Conservation (phyloP, 2,329 filamentous ascomycete species). For the Myriosclerotinia duriaeana region DNA sequence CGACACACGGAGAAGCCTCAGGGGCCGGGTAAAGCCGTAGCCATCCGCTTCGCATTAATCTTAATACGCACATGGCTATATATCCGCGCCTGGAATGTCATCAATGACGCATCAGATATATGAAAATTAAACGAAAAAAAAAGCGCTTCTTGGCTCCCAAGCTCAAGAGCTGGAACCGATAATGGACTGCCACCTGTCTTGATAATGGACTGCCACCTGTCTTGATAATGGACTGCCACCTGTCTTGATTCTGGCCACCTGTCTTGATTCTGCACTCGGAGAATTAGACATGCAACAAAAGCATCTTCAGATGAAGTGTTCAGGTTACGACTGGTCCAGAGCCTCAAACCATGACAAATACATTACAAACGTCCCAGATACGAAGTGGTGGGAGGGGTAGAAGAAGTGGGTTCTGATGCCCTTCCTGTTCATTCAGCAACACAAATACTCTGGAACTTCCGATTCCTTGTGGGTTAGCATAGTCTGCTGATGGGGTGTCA, state of each 20-base stretch:
- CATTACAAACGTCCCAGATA: not conserved
- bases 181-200: not conserved
- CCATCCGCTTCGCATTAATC: not conserved
- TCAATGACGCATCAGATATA: not conserved
- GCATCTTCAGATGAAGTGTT: not conserved
- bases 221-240: not conserved
- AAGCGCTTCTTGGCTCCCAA: not conserved
- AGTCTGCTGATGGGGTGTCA: not conserved
- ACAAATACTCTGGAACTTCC: no score
- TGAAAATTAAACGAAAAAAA: not conserved
- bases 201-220: not conserved
- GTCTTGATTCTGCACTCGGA: not conserved
- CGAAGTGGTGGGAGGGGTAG: not conserved
- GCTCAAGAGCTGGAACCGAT: not conserved
- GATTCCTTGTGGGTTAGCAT: not conserved
- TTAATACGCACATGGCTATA: not conserved
- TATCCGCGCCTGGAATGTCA: not conserved
- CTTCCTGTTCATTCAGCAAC: not conserved
- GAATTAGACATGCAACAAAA: constrained; percentile 24
- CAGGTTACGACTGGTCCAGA: not conserved
- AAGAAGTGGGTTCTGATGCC: not conserved
- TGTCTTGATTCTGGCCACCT: no score
- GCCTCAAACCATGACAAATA: not conserved
- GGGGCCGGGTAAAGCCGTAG: not conserved
- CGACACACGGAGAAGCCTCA: not conserved